phyloP scores from a whole-genome alignment of 768 basidiomycete genomes.

The Lentinula edodes region DNA sequence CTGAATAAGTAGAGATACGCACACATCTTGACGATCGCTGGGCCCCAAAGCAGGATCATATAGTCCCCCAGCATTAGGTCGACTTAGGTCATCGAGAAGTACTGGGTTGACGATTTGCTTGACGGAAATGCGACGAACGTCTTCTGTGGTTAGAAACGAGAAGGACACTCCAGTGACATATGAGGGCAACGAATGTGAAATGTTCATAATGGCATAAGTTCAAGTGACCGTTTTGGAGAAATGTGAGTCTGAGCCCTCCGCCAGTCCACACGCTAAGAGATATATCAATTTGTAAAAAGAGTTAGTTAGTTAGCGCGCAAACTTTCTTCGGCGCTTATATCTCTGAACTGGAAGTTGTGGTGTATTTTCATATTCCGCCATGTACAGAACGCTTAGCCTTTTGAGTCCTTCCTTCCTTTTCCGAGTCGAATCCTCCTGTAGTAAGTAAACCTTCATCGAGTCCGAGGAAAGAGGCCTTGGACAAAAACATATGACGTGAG shows the following conservation, averaged over 20 bases:
- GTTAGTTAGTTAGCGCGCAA: no score
- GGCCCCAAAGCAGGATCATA: slow-evolving; percentile 97
- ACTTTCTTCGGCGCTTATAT: no score
- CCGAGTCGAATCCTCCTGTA: no score
- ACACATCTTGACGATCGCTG: slow-evolving; percentile 87
- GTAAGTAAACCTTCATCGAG: no score
- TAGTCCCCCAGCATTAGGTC: slow-evolving; percentile 86
- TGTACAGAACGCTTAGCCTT: no score
- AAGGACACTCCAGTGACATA: slow-evolving; percentile 84
- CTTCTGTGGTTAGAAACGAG: slow-evolving; percentile 83
- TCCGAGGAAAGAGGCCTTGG: no score
- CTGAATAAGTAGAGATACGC: slow-evolving; percentile 24
- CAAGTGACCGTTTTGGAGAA: neutral
- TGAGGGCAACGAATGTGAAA: slow-evolving; percentile 83
- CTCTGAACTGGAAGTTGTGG: no score
- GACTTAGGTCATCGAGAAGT: slow-evolving; percentile 88
- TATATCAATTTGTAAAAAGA: neutral
- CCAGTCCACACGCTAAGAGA: neutral
- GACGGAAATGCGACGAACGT: slow-evolving; percentile 92
- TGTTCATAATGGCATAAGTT: slow-evolving; percentile 60
- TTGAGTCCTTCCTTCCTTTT: no score
- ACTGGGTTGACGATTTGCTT: slow-evolving; percentile 94
- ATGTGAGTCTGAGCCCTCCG: no score
- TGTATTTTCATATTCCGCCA: no score
- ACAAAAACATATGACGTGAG: no score